Conservation (phyloP, 352 stramenopile genomes). For the Phytopythium ostracodes region DNA sequence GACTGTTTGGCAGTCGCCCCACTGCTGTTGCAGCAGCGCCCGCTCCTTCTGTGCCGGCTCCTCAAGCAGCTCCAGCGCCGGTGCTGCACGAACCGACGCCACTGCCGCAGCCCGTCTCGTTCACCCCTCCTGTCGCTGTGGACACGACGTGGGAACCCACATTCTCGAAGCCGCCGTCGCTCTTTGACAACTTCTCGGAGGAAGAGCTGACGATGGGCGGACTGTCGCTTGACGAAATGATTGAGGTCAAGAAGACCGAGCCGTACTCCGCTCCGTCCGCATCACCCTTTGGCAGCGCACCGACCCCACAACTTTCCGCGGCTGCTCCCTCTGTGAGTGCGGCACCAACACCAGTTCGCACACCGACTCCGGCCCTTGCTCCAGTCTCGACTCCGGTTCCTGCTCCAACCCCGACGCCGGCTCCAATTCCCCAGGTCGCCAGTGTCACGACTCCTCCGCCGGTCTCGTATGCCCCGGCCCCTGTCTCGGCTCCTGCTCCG, state of each 20-base stretch:
- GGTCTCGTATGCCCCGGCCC: slow-evolving; percentile 4
- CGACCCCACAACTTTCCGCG: background rate
- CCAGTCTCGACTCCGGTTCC: slow-evolving; percentile 5
- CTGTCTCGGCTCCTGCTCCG: slow-evolving; percentile 2
- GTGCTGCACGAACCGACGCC: slow-evolving; percentile 1
- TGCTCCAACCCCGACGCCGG: slow-evolving; percentile 6
- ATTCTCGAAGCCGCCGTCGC: slow-evolving; percentile 2
- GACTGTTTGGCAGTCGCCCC: slow-evolving; percentile 2
- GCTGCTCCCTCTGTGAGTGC: background rate
- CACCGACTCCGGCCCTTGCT: background rate
- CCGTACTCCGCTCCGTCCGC: slow-evolving; percentile 14
- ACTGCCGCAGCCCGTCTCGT: slow-evolving; percentile 4
- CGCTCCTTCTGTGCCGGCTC: slow-evolving; percentile 3
- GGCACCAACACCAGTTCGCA: background rate
- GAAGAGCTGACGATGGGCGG: slow-evolving; percentile 35
- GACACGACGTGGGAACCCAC: slow-evolving; percentile 5
- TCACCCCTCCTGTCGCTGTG: slow-evolving; percentile 5
- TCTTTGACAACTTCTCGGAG: slow-evolving; percentile 36
- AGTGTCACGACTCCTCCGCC: background rate
- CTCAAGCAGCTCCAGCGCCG: background rate
- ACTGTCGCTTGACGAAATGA: slow-evolving; percentile 24
- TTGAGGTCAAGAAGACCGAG: slow-evolving; percentile 13
- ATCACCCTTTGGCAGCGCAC: slow-evolving; percentile 25
- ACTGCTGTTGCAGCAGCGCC: background rate
- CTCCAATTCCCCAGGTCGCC: background rate